These are phyloP conservation scores for Lactarius sp. DNA, from an alignment of 768 basidiomycete genomes.

Conservation along the genomic window DNA sequence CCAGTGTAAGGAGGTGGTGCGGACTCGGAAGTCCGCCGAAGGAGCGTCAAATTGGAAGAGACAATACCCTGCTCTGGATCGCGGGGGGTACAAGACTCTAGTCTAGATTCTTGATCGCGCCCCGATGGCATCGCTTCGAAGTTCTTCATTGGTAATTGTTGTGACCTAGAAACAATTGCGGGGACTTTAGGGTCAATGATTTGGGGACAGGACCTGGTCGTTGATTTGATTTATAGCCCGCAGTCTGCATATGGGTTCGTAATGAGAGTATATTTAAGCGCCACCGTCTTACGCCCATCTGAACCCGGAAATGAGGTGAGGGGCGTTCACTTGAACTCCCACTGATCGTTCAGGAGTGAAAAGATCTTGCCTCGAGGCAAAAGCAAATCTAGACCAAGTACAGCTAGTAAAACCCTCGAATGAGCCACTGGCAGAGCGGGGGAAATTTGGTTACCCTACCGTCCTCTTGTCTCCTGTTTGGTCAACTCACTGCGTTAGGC, in stretches of 20 bases:
- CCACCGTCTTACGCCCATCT: background rate
- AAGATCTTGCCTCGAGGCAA: no score
- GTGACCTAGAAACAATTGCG: background rate
- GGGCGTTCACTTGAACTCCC: background rate
- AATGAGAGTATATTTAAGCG: background rate
- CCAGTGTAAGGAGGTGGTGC: constrained; percentile 3
- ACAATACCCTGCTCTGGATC: background rate
- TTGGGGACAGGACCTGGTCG: no score
- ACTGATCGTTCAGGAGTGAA: no score
- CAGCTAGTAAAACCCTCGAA: no score
- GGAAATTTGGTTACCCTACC: no score
- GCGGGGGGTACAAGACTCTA: background rate
- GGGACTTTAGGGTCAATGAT: background rate
- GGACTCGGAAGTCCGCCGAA: background rate
- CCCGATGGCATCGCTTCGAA: background rate
- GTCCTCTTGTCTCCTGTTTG: no score
- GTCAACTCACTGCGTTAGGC: no score
- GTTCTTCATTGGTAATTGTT: no score
- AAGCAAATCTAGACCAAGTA: no score
- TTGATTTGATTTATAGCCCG: background rate
- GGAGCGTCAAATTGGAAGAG: background rate
- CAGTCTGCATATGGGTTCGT: background rate
- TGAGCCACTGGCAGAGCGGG: no score
- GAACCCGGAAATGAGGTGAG: background rate
- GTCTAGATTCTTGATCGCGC: background rate